Evolutionary conservation across 805 yeast genomes (phyloP).

Genomic region (Wickerhamiella cacticola): DNA sequence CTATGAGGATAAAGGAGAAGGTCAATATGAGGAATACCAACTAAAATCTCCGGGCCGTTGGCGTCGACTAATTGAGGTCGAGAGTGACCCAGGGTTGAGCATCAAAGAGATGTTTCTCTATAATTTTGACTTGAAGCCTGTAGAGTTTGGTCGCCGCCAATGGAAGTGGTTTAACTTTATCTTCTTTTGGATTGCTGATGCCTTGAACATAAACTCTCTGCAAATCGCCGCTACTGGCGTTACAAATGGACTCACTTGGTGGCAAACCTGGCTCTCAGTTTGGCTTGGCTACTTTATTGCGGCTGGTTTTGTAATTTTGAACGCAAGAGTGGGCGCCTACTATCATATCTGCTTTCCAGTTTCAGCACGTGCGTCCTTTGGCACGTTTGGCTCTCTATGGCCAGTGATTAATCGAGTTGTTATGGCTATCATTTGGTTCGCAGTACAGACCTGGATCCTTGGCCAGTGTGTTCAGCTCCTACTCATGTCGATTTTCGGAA

Average conservation of each 20-base stretch:
- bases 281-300: conserved; percentile 72
- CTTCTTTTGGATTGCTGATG: conserved; percentile 78
- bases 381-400: conserved; percentile 79
- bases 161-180: conserved; percentile 80
- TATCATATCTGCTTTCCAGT: conserved; percentile 83
- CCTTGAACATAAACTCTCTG: conserved; percentile 84
- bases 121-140: conserved; percentile 53
- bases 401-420: conserved; percentile 80
- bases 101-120: conserved; percentile 52
- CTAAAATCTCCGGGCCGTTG: neutral
- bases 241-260: conserved; percentile 68
- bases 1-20: neutral
- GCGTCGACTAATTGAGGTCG: conserved; percentile 22
- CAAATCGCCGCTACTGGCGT: conserved; percentile 84
- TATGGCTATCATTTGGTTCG: conserved; percentile 79
- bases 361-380: conserved; percentile 68
- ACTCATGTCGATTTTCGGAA: conserved; percentile 54
- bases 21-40: conserved; percentile 6
- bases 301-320: conserved; percentile 54
- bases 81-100: conserved; percentile 35
- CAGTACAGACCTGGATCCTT: conserved; percentile 76
- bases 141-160: conserved; percentile 44
- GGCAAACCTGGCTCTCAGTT: conserved; percentile 83
- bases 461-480: conserved; percentile 71
- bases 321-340: conserved; percentile 67